These are phyloP conservation scores for Schizophyllum amplum DNA, from an alignment of 1,284 basidiomycete genomes.

Conservation along the genomic window DNA sequence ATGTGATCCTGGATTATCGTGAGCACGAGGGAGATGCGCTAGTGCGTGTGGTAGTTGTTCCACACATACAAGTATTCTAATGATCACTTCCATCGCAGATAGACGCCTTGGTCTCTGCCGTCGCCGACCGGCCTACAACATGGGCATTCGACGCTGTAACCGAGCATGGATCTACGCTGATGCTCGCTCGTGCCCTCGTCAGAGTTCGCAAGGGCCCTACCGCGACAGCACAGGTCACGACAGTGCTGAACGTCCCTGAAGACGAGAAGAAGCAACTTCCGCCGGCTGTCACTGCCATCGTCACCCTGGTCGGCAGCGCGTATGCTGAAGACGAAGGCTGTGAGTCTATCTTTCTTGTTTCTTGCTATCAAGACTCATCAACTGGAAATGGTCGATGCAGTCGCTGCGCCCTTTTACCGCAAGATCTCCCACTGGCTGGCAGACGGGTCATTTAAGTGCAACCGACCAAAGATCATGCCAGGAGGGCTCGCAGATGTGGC, in stretches of 20 bases:
- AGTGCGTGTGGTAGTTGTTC: neutral
- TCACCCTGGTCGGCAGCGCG: neutral
- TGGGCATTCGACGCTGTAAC: neutral
- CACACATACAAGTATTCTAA: neutral
- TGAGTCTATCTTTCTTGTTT: slow-evolving; percentile 19
- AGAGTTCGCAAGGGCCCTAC: slow-evolving; percentile 72
- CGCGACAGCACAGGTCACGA: slow-evolving; percentile 58
- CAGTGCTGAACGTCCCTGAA: slow-evolving; percentile 3
- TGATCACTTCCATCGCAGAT: neutral
- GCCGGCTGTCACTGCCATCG: neutral
- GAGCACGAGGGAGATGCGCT: neutral
- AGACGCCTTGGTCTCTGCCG: neutral
- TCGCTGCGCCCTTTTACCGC: slow-evolving; percentile 1
- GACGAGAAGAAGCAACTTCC: neutral
- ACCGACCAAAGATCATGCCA: neutral
- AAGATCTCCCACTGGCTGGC: neutral
- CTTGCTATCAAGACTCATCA: slow-evolving; percentile 2
- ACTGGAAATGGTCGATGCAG: slow-evolving; percentile 3
- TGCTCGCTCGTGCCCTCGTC: neutral
- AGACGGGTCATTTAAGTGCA: neutral
- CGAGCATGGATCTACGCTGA: neutral
- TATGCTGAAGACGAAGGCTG: neutral
- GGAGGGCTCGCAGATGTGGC: neutral
- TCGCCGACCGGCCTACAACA: neutral
- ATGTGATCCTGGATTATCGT: neutral